A percentile compares a stretch with the other conserved stretches of the same genome.
Conservation (phyloP, 106 monocot species). For the Iris macrosiphon region DNA sequence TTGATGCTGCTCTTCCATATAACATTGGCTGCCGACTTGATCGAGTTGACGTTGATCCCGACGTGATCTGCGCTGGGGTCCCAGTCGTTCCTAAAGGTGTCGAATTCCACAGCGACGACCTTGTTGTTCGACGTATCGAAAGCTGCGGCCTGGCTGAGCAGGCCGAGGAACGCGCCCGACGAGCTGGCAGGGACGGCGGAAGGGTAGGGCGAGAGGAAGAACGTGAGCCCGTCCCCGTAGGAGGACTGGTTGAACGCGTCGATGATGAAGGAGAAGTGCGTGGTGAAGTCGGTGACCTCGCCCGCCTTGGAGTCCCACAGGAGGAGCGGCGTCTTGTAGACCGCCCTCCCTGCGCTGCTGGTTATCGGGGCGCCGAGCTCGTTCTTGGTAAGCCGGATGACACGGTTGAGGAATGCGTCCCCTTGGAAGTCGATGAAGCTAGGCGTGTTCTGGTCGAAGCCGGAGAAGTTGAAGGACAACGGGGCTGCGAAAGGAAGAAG, state of each 20-base stretch:
- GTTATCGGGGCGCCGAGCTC: slow-evolving; percentile 11
- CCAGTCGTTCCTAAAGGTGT: slow-evolving; percentile 43
- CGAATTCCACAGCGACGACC: slow-evolving; percentile 66
- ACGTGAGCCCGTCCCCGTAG: slow-evolving; percentile 66
- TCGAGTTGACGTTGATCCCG: slow-evolving; percentile 49
- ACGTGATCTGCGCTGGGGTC: slow-evolving; percentile 47
- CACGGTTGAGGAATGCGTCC: slow-evolving; percentile 33
- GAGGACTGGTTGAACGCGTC: neutral
- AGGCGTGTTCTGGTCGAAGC: slow-evolving; percentile 1
- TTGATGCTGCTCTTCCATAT: slow-evolving; percentile 34
- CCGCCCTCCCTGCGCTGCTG: slow-evolving; percentile 37
- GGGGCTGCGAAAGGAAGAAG: slow-evolving; percentile 4
- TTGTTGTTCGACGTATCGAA: neutral
- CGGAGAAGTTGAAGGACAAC: slow-evolving; percentile 40
- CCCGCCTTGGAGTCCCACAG: slow-evolving; percentile 25
- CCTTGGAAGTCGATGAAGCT: slow-evolving; percentile 25
- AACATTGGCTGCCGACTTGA: slow-evolving; percentile 16
- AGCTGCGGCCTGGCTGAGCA: slow-evolving; percentile 16
- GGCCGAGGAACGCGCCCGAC: slow-evolving; percentile 37
- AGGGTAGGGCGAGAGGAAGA: slow-evolving; percentile 52
- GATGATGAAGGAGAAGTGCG: slow-evolving; percentile 65
- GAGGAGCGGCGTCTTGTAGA: slow-evolving; percentile 22
- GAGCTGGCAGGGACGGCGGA: slow-evolving; percentile 31
- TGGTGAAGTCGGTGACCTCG: slow-evolving; percentile 33
- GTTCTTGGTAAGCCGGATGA: slow-evolving; percentile 36